phyloP scores from a whole-genome alignment of 2,329 filamentous ascomycete species.

The Aspergillus bombycis region DNA sequence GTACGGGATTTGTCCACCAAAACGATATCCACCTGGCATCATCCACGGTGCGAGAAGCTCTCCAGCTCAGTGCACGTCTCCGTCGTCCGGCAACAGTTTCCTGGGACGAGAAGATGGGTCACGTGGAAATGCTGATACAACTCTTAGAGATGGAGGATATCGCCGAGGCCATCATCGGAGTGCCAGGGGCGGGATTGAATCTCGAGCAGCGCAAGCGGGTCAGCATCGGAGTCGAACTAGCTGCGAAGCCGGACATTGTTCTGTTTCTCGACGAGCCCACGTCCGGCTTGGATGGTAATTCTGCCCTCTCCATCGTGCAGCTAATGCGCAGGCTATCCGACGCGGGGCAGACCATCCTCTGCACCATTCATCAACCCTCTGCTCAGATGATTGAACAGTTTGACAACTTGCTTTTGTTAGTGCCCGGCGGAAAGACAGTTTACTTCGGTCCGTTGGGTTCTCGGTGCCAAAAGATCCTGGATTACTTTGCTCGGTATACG shows the following conservation, averaged over 20 bases:
- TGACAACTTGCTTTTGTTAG: slow-evolving; percentile 56
- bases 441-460: slow-evolving; percentile 48
- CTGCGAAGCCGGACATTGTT: slow-evolving; percentile 45
- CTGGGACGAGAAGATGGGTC: slow-evolving; percentile 62
- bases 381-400: slow-evolving; percentile 58
- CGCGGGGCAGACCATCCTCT: slow-evolving; percentile 57
- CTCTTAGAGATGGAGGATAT: slow-evolving; percentile 67
- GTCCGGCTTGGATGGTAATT: slow-evolving; percentile 58
- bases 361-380: slow-evolving; percentile 61
- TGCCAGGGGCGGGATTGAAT: slow-evolving; percentile 59
- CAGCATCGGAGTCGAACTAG: slow-evolving; percentile 31
- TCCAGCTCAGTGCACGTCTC: slow-evolving; percentile 63
- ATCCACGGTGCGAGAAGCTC: slow-evolving; percentile 63
- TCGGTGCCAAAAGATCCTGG: slow-evolving; percentile 16
- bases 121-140: slow-evolving; percentile 64
- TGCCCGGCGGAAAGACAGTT: slow-evolving; percentile 53
- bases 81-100: slow-evolving; percentile 60
- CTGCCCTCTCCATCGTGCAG: slow-evolving; percentile 59
- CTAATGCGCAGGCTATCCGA: slow-evolving; percentile 60
- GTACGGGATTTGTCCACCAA: slow-evolving; percentile 57
- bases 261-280: slow-evolving; percentile 64
- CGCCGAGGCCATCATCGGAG: slow-evolving; percentile 64
- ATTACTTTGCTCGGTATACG: slow-evolving; percentile 9
- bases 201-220: slow-evolving; percentile 45
- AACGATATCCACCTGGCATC: slow-evolving; percentile 64